Conservation (phyloP, 495 filamentous ascomycete species). For the Penicillium manginii region DNA sequence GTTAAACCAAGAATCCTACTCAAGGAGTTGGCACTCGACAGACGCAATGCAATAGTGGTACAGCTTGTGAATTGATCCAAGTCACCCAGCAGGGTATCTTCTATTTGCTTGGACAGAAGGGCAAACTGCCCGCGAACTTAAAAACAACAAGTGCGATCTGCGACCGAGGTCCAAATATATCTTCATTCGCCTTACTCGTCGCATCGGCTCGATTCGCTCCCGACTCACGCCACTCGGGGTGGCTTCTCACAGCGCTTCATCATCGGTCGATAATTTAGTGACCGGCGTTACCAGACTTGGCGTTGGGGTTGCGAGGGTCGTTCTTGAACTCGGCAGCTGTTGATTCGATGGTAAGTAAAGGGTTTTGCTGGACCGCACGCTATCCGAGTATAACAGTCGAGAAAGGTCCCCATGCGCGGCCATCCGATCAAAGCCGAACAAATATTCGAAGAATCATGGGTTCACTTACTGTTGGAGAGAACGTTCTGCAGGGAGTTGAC, state of each 20-base stretch:
- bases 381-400: conserved; percentile 10
- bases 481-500: conserved; percentile 74
- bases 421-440: background rate
- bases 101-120: conserved; percentile 50
- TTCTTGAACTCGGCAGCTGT: conserved; percentile 91
- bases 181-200: conserved; percentile 17
- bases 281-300: conserved; percentile 54
- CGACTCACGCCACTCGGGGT: conserved; percentile 16
- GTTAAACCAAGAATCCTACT: background rate
- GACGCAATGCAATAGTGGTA: conserved; percentile 36
- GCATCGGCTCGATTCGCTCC: conserved; percentile 19
- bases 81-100: conserved; percentile 41
- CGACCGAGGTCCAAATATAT: conserved; percentile 25
- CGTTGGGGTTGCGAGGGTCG: conserved; percentile 87
- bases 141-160: conserved; percentile 29
- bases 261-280: conserved; percentile 39
- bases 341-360: conserved; percentile 26
- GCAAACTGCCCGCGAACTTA: conserved; percentile 40
- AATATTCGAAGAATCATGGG: conserved; percentile 1
- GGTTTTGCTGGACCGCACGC: conserved; percentile 1
- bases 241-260: conserved; percentile 24
- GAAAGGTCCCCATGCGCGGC: background rate
- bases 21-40: background rate
- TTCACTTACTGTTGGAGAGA: conserved; percentile 71
- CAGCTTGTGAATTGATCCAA: conserved; percentile 52